Conservation (phyloP, 2,329 filamentous ascomycete genomes). For the Microsporum audouinii region DNA sequence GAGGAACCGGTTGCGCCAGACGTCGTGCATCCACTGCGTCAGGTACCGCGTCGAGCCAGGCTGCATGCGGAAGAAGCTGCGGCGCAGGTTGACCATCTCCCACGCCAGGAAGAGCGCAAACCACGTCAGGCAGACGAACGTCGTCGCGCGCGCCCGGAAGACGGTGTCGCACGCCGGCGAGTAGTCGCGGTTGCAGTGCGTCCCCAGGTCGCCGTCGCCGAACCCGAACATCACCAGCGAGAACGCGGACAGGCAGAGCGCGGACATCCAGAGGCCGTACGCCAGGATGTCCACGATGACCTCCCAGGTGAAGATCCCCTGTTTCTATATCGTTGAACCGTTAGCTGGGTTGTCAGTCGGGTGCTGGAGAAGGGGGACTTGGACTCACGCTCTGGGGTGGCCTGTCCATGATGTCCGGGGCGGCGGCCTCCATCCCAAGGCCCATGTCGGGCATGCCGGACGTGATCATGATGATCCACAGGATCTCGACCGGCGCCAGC, state of each 20-base stretch:
- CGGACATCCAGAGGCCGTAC: conserved; percentile 68
- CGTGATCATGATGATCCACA: conserved; percentile 93
- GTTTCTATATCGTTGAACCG: conserved; percentile 27
- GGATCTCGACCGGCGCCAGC: conserved; percentile 70
- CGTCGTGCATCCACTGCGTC: conserved; percentile 55
- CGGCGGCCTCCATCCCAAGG: conserved; percentile 65
- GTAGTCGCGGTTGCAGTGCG: conserved; percentile 50
- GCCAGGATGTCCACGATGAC: conserved; percentile 68
- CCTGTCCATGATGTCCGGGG: conserved; percentile 64
- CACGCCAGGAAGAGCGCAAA: conserved; percentile 65
- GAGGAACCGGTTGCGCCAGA: conserved; percentile 62
- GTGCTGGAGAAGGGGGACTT: not conserved
- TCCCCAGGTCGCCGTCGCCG: conserved; percentile 49
- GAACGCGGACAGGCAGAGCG: conserved; percentile 53
- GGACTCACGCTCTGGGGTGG: conserved; percentile 54
- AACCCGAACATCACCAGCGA: conserved; percentile 52
- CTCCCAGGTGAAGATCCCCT: conserved; percentile 66
- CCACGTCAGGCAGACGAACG: conserved; percentile 65
- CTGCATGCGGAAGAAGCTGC: conserved; percentile 65
- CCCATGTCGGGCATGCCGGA: conserved; percentile 81
- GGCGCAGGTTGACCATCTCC: conserved; percentile 64
- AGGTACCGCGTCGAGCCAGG: conserved; percentile 49
- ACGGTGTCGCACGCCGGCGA: conserved; percentile 47
- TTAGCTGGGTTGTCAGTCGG: not conserved
- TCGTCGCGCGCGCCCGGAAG: conserved; percentile 61